Evolutionary conservation across 768 basidiomycete species (phyloP), one percentile per base, ranked within the genome.

Genomic region (Tylopilus sp.): DNA sequence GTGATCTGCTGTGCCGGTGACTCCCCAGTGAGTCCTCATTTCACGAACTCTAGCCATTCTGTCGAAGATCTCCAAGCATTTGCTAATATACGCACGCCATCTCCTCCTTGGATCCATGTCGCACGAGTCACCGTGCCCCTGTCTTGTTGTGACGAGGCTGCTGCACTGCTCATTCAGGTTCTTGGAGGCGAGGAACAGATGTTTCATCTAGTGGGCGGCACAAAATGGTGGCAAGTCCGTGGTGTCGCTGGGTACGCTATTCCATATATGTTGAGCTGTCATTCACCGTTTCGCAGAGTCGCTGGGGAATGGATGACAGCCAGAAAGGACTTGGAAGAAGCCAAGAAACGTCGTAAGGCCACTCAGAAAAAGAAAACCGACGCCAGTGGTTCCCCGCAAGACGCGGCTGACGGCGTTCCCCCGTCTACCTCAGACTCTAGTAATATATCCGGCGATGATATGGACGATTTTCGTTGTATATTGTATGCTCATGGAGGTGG

Each of bases 171-270:
- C 42, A 83, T 94, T 50, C 73, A 81, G 53, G 91, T 83, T 4
- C 75, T 97, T 8, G 93, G 94, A 2, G 94, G 95, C n/a, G 86
- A 88, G 60, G 80, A 87, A 36, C 75, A 80, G 13, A 81, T 78
- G 43, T 79, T 81, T 56, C 77, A 77, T 36, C 65, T 91, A 26
- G 84, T 93, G 4, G 95, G 95, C 11, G 95, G 95, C 1, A 81
- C 83, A 6, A 94, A 95, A 65, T 98, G 95, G 94, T 98, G 95
- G 95, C 95, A 97, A 69, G 92, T 95, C 30, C 84, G 95, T 38
- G 86, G 88, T 18, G 65, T 92, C 41, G 71, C 80, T 47, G 94
- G 93, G 93, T 82, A 72, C 65, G 71, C 72, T 35, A 50, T 49
- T 7, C 52, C 55, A 40, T 22, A 31, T 13, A 26, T 51, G 51